phyloP scores from a whole-genome alignment of 129 eudicot genomes.

The Tagetes erecta region DNA sequence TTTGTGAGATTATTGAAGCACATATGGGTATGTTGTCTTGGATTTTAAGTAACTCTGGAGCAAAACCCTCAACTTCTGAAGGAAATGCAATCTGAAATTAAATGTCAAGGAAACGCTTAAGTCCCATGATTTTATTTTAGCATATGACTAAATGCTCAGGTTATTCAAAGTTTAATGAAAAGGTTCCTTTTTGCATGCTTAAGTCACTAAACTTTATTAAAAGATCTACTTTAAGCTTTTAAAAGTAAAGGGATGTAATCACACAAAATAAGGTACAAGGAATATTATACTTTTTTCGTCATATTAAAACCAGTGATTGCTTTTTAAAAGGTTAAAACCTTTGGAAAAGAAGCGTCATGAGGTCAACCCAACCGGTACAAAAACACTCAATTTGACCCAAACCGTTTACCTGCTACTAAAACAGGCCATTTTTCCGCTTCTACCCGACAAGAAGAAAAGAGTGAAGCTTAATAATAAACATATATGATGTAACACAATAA shows the following conservation, averaged over 20 bases:
- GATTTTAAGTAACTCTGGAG: constrained; percentile 74
- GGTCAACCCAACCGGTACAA: not conserved
- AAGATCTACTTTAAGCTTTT: not conserved
- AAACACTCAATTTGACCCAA: not conserved
- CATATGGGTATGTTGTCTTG: constrained; percentile 99
- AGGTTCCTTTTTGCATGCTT: not conserved
- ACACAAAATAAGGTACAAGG: too few relatives aligned
- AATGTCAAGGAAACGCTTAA: not conserved
- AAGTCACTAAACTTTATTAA: not conserved
- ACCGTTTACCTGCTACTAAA: not conserved
- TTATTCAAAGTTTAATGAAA: not conserved
- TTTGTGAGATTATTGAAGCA: constrained; percentile 86
- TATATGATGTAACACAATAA: constrained; percentile 10
- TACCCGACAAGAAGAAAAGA: not conserved
- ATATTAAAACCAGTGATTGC: not conserved
- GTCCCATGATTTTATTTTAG: not conserved
- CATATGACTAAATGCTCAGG: not conserved
- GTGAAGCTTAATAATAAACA: not conserved
- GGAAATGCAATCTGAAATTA: constrained; percentile 90
- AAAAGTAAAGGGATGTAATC: not conserved
- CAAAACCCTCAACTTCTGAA: constrained; percentile 74
- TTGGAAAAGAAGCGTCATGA: not conserved
- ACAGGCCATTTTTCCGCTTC: constrained; percentile 5
- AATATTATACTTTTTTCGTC: not conserved
- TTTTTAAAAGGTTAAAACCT: not conserved